Percentiles rank a stretch among this genome's conserved stretches.
These are phyloP conservation scores for Chlorokybus atmophyticus DNA, from an alignment of 139 green algal genomes.

Conservation along the genomic window DNA sequence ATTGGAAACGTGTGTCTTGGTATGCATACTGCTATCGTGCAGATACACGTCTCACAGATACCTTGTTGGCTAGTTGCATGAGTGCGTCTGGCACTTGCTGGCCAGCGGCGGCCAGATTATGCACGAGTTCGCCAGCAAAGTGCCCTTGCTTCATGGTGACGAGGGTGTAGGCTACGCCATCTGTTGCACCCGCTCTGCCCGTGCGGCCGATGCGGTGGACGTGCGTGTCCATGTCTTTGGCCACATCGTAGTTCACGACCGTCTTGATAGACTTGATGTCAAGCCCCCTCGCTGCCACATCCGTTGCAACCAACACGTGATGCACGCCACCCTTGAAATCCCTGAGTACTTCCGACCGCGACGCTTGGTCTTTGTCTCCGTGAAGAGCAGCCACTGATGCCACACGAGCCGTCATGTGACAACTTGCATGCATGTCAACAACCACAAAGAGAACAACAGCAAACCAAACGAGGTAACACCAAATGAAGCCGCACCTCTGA, in stretches of 20 bases:
- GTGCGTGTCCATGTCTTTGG: slow-evolving; percentile 71
- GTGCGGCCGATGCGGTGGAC: slow-evolving; percentile 87
- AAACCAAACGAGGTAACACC: too few relatives aligned
- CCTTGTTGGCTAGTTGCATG: slow-evolving; percentile 25
- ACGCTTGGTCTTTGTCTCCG: slow-evolving; percentile 84
- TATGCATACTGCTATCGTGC: too few relatives aligned
- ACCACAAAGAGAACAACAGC: too few relatives aligned
- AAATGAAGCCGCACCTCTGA: slow-evolving; percentile 23
- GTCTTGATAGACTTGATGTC: slow-evolving; percentile 70
- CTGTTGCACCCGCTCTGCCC: slow-evolving; percentile 81
- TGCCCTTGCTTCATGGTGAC: slow-evolving; percentile 41
- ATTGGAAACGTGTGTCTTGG: too few relatives aligned
- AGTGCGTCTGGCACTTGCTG: slow-evolving; percentile 53
- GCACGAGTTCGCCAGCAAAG: slow-evolving; percentile 57
- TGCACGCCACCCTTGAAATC: slow-evolving; percentile 37
- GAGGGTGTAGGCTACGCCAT: slow-evolving; percentile 71
- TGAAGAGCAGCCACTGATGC: slow-evolving; percentile 57
- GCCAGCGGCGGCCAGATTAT: slow-evolving; percentile 46
- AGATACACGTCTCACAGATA: too few relatives aligned
- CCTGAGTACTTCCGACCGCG: slow-evolving; percentile 44
- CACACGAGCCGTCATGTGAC: too few relatives aligned
- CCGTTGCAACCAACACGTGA: slow-evolving; percentile 61
- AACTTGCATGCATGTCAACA: too few relatives aligned
- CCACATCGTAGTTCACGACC: slow-evolving; percentile 72
- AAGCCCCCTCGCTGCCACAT: slow-evolving; percentile 62